Percentiles rank a stretch among this genome's conserved stretches.
These are phyloP conservation scores for Trichoderma atroviride DNA, from an alignment of 2,329 filamentous ascomycete genomes.

Conservation along the genomic window DNA sequence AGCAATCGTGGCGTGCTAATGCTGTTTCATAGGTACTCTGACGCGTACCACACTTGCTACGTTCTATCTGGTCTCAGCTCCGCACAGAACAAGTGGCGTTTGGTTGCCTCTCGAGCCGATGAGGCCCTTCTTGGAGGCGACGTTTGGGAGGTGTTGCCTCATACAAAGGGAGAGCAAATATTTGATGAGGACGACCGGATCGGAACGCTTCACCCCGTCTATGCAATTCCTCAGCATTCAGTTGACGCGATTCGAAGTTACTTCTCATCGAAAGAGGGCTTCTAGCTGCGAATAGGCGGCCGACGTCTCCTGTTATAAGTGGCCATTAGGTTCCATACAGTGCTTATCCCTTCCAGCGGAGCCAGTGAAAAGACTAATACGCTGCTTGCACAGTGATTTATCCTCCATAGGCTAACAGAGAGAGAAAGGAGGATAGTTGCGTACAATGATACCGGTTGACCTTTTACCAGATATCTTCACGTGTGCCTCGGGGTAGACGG, in stretches of 20 bases:
- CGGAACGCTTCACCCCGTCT: conserved; percentile 76
- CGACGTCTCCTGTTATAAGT: neutral
- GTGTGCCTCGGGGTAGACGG: neutral
- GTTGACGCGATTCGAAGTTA: conserved; percentile 67
- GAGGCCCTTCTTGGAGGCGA: conserved; percentile 42
- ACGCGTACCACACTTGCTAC: conserved; percentile 93
- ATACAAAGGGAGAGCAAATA: conserved; percentile 59
- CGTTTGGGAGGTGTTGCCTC: conserved; percentile 52
- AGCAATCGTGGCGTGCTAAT: conserved; percentile 2
- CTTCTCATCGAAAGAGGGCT: conserved; percentile 62
- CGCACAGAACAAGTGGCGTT: conserved; percentile 69
- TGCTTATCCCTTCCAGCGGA: conserved; percentile 2
- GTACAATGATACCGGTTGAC: conserved; percentile 2
- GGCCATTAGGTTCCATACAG: neutral
- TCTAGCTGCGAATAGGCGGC: conserved; percentile 43
- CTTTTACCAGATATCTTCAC: neutral
- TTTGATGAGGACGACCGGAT: conserved; percentile 74
- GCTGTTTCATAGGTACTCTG: conserved; percentile 61
- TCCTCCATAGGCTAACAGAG: neutral
- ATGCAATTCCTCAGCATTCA: conserved; percentile 73
- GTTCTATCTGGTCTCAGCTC: conserved; percentile 83
- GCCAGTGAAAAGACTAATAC: neutral
- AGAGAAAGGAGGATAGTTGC: neutral
- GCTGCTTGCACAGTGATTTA: neutral
- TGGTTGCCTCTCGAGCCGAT: conserved; percentile 42